A percentile compares a stretch with the other conserved stretches of the same genome.
phyloP scores from a whole-genome alignment of 371 early-diverging fungal genomes.

The Rhizomucor miehei region DNA sequence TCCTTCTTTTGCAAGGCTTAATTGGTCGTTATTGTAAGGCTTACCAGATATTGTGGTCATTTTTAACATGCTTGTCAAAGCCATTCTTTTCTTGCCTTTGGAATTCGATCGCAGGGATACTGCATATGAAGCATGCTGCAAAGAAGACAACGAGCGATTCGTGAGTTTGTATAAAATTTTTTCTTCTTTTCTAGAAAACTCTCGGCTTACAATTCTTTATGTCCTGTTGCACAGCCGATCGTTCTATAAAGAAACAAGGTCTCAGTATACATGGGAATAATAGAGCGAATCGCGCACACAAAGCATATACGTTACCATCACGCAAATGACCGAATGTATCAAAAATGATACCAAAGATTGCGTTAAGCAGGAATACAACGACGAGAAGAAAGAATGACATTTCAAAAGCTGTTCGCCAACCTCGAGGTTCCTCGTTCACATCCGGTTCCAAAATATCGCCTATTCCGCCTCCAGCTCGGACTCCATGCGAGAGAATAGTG shows the following conservation, averaged over 20 bases:
- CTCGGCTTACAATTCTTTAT: slow-evolving; percentile 40
- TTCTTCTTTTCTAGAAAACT: background rate
- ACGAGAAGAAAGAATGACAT: slow-evolving; percentile 57
- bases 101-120: slow-evolving; percentile 52
- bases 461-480: slow-evolving; percentile 55
- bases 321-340: slow-evolving; percentile 61
- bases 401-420: slow-evolving; percentile 51
- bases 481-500: slow-evolving; percentile 51
- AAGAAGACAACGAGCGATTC: too few relatives aligned
- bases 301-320: slow-evolving; percentile 31
- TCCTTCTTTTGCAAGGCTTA: background rate
- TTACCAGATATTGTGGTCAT: slow-evolving; percentile 61
- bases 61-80: slow-evolving; percentile 51
- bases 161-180: background rate
- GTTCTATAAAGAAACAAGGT: slow-evolving; percentile 22
- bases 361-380: slow-evolving; percentile 55
- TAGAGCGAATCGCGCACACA: background rate
- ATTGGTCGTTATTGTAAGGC: background rate
- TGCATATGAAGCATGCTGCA: slow-evolving; percentile 54
- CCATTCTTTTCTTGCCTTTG: slow-evolving; percentile 50
- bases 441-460: slow-evolving; percentile 51
- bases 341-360: slow-evolving; percentile 62
- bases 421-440: slow-evolving; percentile 27
- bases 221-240: slow-evolving; percentile 48
- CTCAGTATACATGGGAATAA: slow-evolving; percentile 1